Conservation (phyloP, 805 yeast genomes). For the Metschnikowia henanensis region DNA sequence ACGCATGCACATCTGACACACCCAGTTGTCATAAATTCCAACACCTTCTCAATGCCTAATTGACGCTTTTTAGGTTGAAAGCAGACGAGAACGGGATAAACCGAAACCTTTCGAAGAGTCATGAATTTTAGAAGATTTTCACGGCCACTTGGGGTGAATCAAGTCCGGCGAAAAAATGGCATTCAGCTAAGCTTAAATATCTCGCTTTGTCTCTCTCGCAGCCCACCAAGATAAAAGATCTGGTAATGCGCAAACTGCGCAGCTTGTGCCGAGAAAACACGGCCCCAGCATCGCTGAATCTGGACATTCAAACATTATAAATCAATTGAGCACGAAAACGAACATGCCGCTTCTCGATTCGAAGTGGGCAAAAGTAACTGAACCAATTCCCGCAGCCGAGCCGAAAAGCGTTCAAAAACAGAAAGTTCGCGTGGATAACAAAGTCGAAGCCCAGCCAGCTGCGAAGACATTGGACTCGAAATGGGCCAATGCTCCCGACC, state of each 20-base stretch:
- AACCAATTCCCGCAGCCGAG: background rate
- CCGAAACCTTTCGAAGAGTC: no score
- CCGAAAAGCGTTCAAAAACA: background rate
- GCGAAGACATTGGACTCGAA: slow-evolving; percentile 24
- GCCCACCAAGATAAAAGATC: slow-evolving; percentile 4
- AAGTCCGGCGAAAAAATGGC: no score
- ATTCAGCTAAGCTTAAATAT: no score
- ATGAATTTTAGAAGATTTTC: no score
- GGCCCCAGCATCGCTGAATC: background rate
- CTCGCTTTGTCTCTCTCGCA: background rate
- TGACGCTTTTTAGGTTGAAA: no score
- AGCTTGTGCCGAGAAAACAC: background rate
- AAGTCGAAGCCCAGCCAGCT: background rate
- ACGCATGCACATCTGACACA: no score
- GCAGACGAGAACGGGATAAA: no score
- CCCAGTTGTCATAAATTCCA: no score
- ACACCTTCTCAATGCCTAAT: no score
- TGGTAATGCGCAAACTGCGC: background rate
- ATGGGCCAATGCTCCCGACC: slow-evolving; percentile 31
- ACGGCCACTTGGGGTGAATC: no score
- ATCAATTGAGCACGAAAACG: background rate
- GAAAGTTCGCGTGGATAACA: background rate
- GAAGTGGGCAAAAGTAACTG: slow-evolving; percentile 37
- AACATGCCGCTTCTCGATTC: slow-evolving; percentile 26
- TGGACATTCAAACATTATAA: background rate